Percentiles rank a stretch among this genome's conserved stretches.
Evolutionary conservation across 495 filamentous ascomycete genomes (phyloP).

Genomic region (Saxophila tyrrhenica): DNA sequence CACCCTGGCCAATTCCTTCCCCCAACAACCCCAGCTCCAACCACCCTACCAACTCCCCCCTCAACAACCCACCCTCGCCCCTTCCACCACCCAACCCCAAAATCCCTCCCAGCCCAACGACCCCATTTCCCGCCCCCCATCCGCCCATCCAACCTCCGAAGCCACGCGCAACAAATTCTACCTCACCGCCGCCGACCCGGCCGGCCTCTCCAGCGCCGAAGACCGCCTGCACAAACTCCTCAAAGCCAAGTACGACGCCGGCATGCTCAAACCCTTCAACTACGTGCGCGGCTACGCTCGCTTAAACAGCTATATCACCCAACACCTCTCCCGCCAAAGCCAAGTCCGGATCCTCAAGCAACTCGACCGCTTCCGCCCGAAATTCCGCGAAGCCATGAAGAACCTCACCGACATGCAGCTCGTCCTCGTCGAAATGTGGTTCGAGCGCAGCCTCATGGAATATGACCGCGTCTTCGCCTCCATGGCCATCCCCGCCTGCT

Average conservation of each 20-base stretch:
- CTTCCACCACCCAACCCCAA: conserved; percentile 4
- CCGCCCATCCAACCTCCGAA: conserved; percentile 50
- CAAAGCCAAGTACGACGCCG: conserved; percentile 89
- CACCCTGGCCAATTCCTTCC: conserved; percentile 5
- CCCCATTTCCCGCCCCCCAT: conserved; percentile 45
- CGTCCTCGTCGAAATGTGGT: conserved; percentile 95
- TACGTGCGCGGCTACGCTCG: conserved; percentile 93
- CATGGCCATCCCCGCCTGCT: conserved; percentile 97
- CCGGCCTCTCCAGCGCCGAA: conserved; percentile 81
- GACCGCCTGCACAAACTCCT: conserved; percentile 92
- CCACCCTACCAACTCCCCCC: conserved; percentile 25
- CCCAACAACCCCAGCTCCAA: conserved; percentile 1
- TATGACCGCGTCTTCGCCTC: conserved; percentile 97
- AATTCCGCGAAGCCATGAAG: conserved; percentile 92
- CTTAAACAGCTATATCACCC: conserved; percentile 80
- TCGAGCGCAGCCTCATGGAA: conserved; percentile 86
- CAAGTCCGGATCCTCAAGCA: conserved; percentile 84
- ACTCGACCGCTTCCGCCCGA: conserved; percentile 83
- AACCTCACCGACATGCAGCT: conserved; percentile 82
- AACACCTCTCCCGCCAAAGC: conserved; percentile 62
- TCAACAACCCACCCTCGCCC: conserved; percentile 5
- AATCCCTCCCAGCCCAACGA: conserved; percentile 11
- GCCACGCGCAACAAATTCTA: conserved; percentile 86
- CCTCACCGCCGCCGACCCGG: conserved; percentile 89
- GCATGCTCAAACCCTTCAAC: conserved; percentile 90